Percentiles rank a stretch among this genome's conserved stretches.
Evolutionary conservation across 352 stramenopile genomes (phyloP).

Genomic region (Plasmopara halstedii): DNA sequence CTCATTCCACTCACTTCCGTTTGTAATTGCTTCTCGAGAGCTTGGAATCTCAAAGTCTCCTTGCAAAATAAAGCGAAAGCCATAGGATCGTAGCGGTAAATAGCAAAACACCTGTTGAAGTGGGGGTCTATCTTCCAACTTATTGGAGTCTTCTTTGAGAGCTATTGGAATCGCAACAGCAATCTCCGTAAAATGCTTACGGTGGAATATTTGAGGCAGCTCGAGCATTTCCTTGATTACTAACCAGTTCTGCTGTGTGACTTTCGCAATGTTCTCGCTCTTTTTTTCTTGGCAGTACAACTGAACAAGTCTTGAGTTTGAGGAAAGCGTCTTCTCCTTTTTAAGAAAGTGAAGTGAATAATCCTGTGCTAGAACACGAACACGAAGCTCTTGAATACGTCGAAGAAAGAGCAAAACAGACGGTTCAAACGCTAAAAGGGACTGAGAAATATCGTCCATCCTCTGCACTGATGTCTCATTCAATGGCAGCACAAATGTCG

Average conservation of each 20-base stretch:
- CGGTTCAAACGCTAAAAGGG: slow-evolving; percentile 60
- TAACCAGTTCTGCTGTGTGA: slow-evolving; percentile 49
- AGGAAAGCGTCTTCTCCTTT: slow-evolving; percentile 23
- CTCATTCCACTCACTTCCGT: slow-evolving; percentile 84
- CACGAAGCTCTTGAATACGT: slow-evolving; percentile 53
- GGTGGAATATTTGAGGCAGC: slow-evolving; percentile 15
- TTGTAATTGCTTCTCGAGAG: slow-evolving; percentile 76
- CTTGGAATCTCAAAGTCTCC: slow-evolving; percentile 83
- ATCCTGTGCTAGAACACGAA: slow-evolving; percentile 34
- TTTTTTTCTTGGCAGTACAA: slow-evolving; percentile 29
- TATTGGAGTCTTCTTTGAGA: slow-evolving; percentile 1
- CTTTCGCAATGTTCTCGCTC: slow-evolving; percentile 1
- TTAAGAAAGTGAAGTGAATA: slow-evolving; percentile 39
- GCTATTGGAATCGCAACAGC: slow-evolving; percentile 43
- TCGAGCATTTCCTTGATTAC: slow-evolving; percentile 40
- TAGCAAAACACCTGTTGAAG: slow-evolving; percentile 82
- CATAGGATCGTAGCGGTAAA: slow-evolving; percentile 70
- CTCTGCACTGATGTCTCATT: slow-evolving; percentile 38
- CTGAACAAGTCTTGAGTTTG: slow-evolving; percentile 25
- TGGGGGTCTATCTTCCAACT: slow-evolving; percentile 22
- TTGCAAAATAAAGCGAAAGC: slow-evolving; percentile 82
- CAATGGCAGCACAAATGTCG: slow-evolving; percentile 72
- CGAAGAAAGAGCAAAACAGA: slow-evolving; percentile 77
- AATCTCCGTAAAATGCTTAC: slow-evolving; percentile 37
- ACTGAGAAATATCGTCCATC: slow-evolving; percentile 48